phyloP scores from a whole-genome alignment of 2,329 filamentous ascomycete genomes.

The Rasamsonia emersonii region DNA sequence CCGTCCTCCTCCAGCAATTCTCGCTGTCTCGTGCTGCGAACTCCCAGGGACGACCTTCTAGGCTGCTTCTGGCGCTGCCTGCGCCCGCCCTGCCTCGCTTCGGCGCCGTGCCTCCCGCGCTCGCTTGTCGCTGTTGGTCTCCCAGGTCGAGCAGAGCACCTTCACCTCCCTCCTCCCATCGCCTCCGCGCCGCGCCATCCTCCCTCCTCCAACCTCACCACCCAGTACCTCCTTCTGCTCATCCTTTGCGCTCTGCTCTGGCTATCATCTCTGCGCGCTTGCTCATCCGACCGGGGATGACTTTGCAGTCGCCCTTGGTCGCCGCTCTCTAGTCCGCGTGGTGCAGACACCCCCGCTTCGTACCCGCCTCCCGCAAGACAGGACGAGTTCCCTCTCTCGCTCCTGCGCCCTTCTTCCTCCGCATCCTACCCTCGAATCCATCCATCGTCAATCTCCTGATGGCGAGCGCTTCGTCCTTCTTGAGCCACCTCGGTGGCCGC shows the following conservation, averaged over 20 bases:
- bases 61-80: constrained; percentile 3
- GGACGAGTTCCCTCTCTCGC: constrained; percentile 5
- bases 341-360: constrained; percentile 34
- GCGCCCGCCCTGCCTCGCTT: constrained; percentile 7
- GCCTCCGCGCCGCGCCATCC: background rate
- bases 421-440: constrained; percentile 12
- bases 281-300: constrained; percentile 31
- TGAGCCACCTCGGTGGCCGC: constrained; percentile 25
- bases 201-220: background rate
- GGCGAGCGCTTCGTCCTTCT: constrained; percentile 33
- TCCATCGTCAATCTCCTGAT: constrained; percentile 16
- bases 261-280: constrained; percentile 5
- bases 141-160: constrained; percentile 5
- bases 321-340: constrained; percentile 33
- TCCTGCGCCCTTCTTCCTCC: constrained; percentile 12
- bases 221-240: too few relatives aligned
- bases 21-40: background rate
- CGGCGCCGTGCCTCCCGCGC: constrained; percentile 9
- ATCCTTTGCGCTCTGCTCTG: background rate
- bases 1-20: background rate
- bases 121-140: constrained; percentile 6
- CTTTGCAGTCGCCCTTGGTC: constrained; percentile 27
- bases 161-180: constrained; percentile 5
- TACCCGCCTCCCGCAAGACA: constrained; percentile 28
- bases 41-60: background rate